phyloP scores from a whole-genome alignment of 305 asterid genomes.

The Euphrasia arctica region DNA sequence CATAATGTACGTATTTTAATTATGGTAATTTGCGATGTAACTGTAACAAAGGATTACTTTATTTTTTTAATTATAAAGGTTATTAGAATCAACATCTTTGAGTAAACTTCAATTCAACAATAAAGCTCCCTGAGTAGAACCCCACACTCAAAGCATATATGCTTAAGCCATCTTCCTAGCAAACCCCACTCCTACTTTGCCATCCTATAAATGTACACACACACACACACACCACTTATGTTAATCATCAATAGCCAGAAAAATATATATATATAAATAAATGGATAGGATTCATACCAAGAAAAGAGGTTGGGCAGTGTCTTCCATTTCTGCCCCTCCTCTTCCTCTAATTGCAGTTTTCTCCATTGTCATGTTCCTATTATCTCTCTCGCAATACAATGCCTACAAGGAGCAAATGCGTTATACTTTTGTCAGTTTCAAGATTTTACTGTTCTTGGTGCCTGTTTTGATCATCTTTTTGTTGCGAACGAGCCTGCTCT shows the following conservation, averaged over 20 bases:
- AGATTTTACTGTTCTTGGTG: slow-evolving; percentile 43
- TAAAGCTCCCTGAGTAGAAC: slow-evolving; percentile 31
- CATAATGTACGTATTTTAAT: background rate
- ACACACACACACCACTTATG: slow-evolving; percentile 2
- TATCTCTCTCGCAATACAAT: slow-evolving; percentile 51
- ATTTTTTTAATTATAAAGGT: slow-evolving; percentile 8
- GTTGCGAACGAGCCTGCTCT: slow-evolving; percentile 31
- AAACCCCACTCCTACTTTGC: slow-evolving; percentile 3
- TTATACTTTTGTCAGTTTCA: slow-evolving; percentile 32
- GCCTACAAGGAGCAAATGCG: slow-evolving; percentile 46
- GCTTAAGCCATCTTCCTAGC: slow-evolving; percentile 33
- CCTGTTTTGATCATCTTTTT: slow-evolving; percentile 42
- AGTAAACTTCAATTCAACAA: slow-evolving; percentile 39
- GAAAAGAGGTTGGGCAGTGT: slow-evolving; percentile 46
- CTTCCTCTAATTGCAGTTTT: slow-evolving; percentile 50
- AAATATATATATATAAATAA: background rate
- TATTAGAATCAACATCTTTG: slow-evolving; percentile 37
- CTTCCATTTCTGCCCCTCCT: slow-evolving; percentile 62
- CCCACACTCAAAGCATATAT: slow-evolving; percentile 67
- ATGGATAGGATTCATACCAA: slow-evolving; percentile 46
- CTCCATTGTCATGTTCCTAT: slow-evolving; percentile 52
- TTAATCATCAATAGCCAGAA: slow-evolving; percentile 4
- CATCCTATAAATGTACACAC: slow-evolving; percentile 17
- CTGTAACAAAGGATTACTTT: background rate
- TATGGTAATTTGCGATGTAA: background rate